Base-by-base conservation (phyloP, 2,329 filamentous ascomycete species). In the Ophiostoma australiae region DNA sequence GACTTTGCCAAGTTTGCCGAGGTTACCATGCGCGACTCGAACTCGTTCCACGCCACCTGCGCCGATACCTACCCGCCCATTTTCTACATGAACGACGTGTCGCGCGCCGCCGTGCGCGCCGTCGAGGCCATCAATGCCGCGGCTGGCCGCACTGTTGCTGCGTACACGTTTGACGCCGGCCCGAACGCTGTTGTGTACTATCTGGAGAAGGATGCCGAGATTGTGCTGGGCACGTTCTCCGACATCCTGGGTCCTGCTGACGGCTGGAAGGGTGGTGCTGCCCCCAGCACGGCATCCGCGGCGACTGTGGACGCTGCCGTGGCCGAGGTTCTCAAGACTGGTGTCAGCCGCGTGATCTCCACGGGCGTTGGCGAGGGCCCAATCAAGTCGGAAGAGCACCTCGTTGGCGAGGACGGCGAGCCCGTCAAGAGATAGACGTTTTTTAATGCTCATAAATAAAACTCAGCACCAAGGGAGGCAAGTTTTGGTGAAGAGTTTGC, bases 171-270 rank as follows among this genome's bases (percentile, higher is more conserved):
- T 77, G 95, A 99, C 78, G 95, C 95, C 0, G 95, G 95, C 69
- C 95, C 95, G 70, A 99, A 99, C 81, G 93, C 93, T 58, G 96
- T 99, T 69, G 89, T 99, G 69, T 99, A 99, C 84, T 98, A 97
- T 78, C 86, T 94, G 58, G 91, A 94, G 78, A 85, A 94, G 83
- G 87, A 97, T 75, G 86, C 89, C 73, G 85, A 86, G 61, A 80
- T 85, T 3, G 90, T 98, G 3, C 87, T 93, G 0, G 94, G 93
- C 10, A 87, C 89, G 0, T 91, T 99, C 81, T 91, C 92, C 82
- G 82, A 83, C 55, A 83, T 91, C 23, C 78, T 94, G 33, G 83
- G 81, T 1, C 80, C 83, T 37, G 85, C 90, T n/a, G 84, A 87
- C 10, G 92, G 92, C 55, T 98, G 89, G 93, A 89, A 88, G 79